Conservation (phyloP, 2,329 filamentous ascomycete species). For the Atkinsonella texensis region DNA sequence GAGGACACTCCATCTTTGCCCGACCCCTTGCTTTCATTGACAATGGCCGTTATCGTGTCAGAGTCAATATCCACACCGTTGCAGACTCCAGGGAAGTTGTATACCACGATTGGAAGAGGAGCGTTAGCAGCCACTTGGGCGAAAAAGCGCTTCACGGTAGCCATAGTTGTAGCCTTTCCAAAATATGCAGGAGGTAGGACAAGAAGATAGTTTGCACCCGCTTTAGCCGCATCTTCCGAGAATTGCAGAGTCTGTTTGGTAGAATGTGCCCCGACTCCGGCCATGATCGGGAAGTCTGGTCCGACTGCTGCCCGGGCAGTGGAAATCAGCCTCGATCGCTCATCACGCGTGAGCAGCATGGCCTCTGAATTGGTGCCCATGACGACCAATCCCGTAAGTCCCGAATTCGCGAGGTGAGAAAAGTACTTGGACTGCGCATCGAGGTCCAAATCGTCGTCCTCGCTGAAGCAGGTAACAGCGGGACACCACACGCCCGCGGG, state of each 20-base stretch:
- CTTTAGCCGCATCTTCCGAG: conserved; percentile 38
- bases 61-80: conserved; percentile 57
- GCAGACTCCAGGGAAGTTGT: conserved; percentile 60
- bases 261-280: conserved; percentile 51
- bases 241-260: conserved; percentile 51
- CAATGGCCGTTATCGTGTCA: conserved; percentile 39
- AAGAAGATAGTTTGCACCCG: conserved; percentile 15
- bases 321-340: conserved; percentile 42
- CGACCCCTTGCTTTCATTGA: conserved; percentile 12
- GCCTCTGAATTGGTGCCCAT: conserved; percentile 45
- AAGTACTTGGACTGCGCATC: conserved; percentile 38
- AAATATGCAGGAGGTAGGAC: conserved; percentile 16
- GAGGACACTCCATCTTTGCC: conserved; percentile 18
- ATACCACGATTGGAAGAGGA: conserved; percentile 53
- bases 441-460: conserved; percentile 33
- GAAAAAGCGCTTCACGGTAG: conserved; percentile 21
- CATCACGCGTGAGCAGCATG: conserved; percentile 46
- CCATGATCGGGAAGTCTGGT: conserved; percentile 79
- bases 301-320: conserved; percentile 64
- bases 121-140: conserved; percentile 40
- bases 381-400: conserved; percentile 39
- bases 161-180: conserved; percentile 27
- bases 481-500: conserved; percentile 35
- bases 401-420: conserved; percentile 35
- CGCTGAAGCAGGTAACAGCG: conserved; percentile 42